These are phyloP conservation scores for Acanthamoeba healyi DNA, from an alignment of 208 protist genomes.

Conservation along the genomic window DNA sequence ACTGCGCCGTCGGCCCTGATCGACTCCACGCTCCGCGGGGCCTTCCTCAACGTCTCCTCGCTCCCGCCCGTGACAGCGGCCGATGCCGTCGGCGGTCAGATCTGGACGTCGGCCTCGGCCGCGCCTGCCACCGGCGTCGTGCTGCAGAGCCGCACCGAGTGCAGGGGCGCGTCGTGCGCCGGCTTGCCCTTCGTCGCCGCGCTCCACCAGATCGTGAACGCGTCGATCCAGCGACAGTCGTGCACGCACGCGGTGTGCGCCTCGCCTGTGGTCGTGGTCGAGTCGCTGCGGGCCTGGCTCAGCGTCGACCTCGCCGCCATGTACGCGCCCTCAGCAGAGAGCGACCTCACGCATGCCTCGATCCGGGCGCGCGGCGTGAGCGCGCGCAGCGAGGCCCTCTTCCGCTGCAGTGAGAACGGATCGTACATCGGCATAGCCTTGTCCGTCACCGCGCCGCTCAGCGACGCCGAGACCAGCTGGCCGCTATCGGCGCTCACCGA, in stretches of 20 bases:
- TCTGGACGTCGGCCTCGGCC: neutral
- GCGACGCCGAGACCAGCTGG: neutral
- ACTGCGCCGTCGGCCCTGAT: neutral
- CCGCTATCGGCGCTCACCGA: neutral
- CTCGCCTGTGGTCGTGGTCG: neutral
- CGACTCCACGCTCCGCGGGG: neutral
- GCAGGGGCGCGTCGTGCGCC: neutral
- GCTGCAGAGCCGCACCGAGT: neutral
- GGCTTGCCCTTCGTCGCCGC: neutral
- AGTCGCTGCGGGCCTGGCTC: neutral
- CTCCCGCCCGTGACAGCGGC: neutral
- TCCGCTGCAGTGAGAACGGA: neutral
- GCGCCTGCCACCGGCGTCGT: neutral
- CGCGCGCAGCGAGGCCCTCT: constrained; percentile 33
- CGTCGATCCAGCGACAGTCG: neutral
- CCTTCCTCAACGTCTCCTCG: neutral
- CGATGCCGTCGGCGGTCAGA: neutral
- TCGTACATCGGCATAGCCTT: constrained; percentile 14
- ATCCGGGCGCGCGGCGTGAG: constrained; percentile 7
- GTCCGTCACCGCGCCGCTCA: neutral
- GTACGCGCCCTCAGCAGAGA: neutral
- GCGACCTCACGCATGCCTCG: neutral
- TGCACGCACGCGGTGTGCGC: neutral
- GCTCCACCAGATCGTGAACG: neutral
- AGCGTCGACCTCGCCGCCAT: neutral